Evolutionary conservation across 768 basidiomycete species (phyloP).

Genomic region (Tephrocybe sp.): DNA sequence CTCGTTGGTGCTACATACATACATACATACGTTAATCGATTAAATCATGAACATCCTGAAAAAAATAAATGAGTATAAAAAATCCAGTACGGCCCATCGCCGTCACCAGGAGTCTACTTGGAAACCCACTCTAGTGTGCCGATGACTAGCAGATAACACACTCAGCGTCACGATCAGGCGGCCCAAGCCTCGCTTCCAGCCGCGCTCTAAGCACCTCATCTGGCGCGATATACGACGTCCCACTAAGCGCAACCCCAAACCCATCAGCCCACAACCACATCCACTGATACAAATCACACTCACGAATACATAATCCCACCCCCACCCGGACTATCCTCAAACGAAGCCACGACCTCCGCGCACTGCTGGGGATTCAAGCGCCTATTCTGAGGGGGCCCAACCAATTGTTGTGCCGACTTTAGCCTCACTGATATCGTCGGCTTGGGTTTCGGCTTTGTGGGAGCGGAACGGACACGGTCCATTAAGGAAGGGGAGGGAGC

Average conservation of each 20-base stretch:
- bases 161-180: conserved; percentile 30
- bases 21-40: no score
- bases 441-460: conserved; percentile 24
- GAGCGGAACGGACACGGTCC: conserved; percentile 7
- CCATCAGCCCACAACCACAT: not conserved
- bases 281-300: conserved; percentile 18
- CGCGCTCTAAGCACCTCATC: conserved; percentile 47
- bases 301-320: conserved; percentile 54
- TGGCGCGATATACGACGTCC: conserved; percentile 43
- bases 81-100: no score
- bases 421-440: conserved; percentile 38
- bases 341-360: conserved; percentile 34
- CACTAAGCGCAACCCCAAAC: conserved; percentile 28
- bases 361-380: conserved; percentile 1
- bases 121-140: no score
- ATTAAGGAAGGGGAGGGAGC: conserved; percentile 11
- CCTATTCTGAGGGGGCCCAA: conserved; percentile 20
- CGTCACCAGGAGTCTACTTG: no score
- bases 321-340: conserved; percentile 42
- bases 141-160: conserved; percentile 46
- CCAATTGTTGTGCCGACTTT: conserved; percentile 31
- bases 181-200: conserved; percentile 44
- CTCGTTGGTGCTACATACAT: no score
- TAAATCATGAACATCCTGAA: no score
- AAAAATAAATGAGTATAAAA: no score